Evolutionary conservation across 495 filamentous ascomycete genomes (phyloP).

Genomic region (Pyrenula aspistea): DNA sequence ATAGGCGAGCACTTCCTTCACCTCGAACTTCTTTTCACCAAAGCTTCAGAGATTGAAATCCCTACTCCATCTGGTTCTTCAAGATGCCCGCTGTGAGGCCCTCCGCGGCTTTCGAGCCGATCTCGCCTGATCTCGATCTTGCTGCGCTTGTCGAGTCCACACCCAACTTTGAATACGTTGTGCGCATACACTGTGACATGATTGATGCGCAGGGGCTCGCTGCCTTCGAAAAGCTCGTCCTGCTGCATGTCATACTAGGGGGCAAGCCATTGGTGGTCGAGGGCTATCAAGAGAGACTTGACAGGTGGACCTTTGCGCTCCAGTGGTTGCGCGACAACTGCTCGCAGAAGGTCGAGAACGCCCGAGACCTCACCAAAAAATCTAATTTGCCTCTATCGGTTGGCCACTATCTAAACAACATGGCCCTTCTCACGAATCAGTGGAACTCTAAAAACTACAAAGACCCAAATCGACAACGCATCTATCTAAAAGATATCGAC

Average conservation of each 20-base stretch:
- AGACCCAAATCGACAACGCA: conserved; percentile 61
- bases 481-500: conserved; percentile 94
- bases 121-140: conserved; percentile 73
- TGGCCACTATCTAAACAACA: conserved; percentile 75
- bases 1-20: no score
- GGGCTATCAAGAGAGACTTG: conserved; percentile 58
- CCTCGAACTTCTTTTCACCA: no score
- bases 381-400: conserved; percentile 67
- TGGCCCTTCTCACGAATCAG: conserved; percentile 65
- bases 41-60: no score
- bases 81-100: conserved; percentile 59
- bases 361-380: conserved; percentile 60
- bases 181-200: conserved; percentile 60
- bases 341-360: conserved; percentile 58
- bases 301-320: conserved; percentile 63
- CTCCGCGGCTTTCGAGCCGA: conserved; percentile 65
- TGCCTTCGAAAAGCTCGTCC: conserved; percentile 68
- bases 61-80: no score
- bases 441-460: conserved; percentile 55
- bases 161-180: conserved; percentile 73
- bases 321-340: conserved; percentile 66
- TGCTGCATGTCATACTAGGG: conserved; percentile 65
- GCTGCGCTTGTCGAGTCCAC: conserved; percentile 57
- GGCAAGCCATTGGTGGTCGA: conserved; percentile 83
- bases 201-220: conserved; percentile 59